Evolutionary conservation across 495 filamentous ascomycete genomes (phyloP), one percentile per base, ranked within the genome.

Genomic region (Hamigera avellanea): DNA sequence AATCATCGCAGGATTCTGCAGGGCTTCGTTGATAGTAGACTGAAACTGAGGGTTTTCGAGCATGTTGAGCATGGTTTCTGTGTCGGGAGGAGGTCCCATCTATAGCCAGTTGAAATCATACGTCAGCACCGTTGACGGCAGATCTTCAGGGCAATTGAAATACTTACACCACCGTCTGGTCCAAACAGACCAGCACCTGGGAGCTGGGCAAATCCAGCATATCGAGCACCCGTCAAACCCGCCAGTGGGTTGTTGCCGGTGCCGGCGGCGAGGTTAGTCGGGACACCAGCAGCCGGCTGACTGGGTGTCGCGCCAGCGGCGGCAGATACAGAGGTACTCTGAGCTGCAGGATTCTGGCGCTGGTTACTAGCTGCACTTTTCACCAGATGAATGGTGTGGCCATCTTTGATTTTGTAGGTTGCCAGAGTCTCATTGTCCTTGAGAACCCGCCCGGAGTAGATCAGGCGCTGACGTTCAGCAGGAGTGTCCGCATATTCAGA

Each of bases 301-400:
- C 41, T 59, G 19, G 77, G 60, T 14, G 73, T 59, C 1, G 71
- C 55, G 7, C 71, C 66, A 10, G 75, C 56, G 13, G 72, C 50
- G 9, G 73, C 52, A 9, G 72, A 53, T 10, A 18, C 17, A 13
- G 18, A 7, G 19, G 56, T 51, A 37, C 57, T 49, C 42, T 68
- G 66, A 23, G 67, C 62, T 18, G 76, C 56, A 10, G 76, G 68
- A 33, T 72, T 73, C 40, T 81, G 73, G 13, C 78, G 70, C 38
- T 78, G 73, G 54, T 95, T 95, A 68, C 89, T 96, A 16, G 80
- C 81, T 19, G 93, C 93, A 46, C 85, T 85, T 59, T 93, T 94
- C 37, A 99, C 93, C 49, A 99, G 69, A 57, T 99, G 93, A 41
- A 96, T 76, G 7, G 91, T 95, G 52, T 95, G 86, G n/a, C 84